Evolutionary conservation across 1,284 basidiomycete genomes (phyloP), one percentile per base, ranked within the genome.

Genomic region (Ceratobasidium sp.): DNA sequence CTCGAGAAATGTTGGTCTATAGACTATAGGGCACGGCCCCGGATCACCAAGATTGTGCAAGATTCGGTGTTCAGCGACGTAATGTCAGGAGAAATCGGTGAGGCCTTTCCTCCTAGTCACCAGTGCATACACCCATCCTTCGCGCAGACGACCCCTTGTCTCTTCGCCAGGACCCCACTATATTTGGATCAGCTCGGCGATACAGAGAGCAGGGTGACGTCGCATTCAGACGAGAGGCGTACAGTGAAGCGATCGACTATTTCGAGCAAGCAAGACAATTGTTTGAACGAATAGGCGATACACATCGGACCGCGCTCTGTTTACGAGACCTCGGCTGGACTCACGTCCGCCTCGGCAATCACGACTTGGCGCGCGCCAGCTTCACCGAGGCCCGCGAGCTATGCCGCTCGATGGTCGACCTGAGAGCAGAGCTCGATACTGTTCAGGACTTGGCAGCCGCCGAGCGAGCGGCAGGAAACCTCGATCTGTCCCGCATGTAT

Each of bases 211-310:
- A 18, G 33, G 59, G 40, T 25, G 42, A 61, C 7, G 16, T 16
- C 14, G 59, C 59, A 38, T 61, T 44, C 59, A 61, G 25, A 25
- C 38, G 16, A n/a, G 40, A 30, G 28, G 59, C 38, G 6, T 61
- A 7, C 59, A 23, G 46, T 18, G 59, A 61, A 61, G 59, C 59
- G n/a, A 18, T 61, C 28, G 59, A 61, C 12, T 61, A 44, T 11
- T 61, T 30, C 25, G 40, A 61, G 1, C 38, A 46, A 46, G 38
- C 59, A 8, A 40, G 59, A 12, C n/a, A 30, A n/a, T 12, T 21
- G 21, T 61, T 61, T 38, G 59, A 61, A 6, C 40, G 38, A 9
- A 23, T 61, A 7, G 42, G 25, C 23, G 59, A 61, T 25, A 14
- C 9, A 6, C 23, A n/a, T 30, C 38, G 42, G 23, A 38, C 38